Evolutionary conservation across 2,329 filamentous ascomycete species (phyloP), one percentile per base, ranked within the genome.

Genomic region (Ophiostoma sp.): DNA sequence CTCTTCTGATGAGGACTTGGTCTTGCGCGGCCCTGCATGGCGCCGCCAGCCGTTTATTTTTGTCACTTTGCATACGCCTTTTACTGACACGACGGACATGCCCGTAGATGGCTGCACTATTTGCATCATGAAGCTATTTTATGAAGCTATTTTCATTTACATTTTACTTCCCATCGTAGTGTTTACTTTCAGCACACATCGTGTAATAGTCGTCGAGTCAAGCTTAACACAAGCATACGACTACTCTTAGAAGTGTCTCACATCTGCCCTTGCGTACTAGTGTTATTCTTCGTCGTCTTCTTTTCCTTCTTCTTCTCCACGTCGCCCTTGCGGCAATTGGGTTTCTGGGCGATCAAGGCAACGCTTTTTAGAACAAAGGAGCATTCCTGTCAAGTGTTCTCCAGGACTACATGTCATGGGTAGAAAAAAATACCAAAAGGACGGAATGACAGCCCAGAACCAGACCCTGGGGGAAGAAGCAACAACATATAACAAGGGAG

Each of bases 261-360:
- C 36, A 9, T 31, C 6, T 57, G 22, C 12, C 55, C 55, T 17
- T 57, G 25, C 25, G 9, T 57, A 15, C 25, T 28, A 17, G 36
- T 28, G 36, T 48, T 45, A 19, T 45, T 28, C 42, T 28, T 66
- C 36, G 42, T 25, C 19, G 39, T 17, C 39, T 48, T 66, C 8
- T 42, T 64, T 33, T 42, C 22, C 28, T 36, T 66, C n/a, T 66
- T 52, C 50, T 50, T 69, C 45, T 69, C 45, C 64, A 52, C 22
- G 31, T 33, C 36, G 15, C n/a, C 12, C 61, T 45, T 45, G 61
- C 8, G 36, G 5, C 15, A 45, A 25, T 45, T 66, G 61, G 28
- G 11, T 25, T 6, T 45, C 36, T 15, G 11, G 12, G 36, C n/a
- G 22, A 66, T 45, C 61, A 66, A 19, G 45, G 0, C 36, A 28